Conservation (phyloP, 1,139 yeast genomes). For the Entelexis paramagnoliae region DNA sequence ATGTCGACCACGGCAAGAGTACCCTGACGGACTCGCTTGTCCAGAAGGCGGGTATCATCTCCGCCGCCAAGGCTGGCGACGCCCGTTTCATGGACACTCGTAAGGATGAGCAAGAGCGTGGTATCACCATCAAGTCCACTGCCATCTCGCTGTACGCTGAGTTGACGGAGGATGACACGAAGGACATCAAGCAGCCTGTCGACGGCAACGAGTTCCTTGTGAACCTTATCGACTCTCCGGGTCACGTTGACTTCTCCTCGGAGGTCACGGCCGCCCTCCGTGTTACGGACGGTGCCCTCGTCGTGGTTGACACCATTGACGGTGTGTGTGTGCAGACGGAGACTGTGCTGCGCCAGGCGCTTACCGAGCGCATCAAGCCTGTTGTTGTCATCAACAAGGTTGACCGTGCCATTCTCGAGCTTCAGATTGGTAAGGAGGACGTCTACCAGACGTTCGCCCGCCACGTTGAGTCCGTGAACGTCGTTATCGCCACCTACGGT, state of each 20-base stretch:
- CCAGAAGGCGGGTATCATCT: constrained; percentile 98
- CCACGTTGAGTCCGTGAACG: constrained; percentile 99
- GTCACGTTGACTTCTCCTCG: constrained; percentile 99
- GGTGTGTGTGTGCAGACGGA: constrained; percentile 99
- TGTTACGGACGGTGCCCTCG: constrained; percentile 99
- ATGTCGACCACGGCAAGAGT: constrained; percentile 99
- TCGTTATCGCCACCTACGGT: constrained; percentile 89
- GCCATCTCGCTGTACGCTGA: constrained; percentile 94
- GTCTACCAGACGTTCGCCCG: constrained; percentile 96
- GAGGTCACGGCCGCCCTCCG: constrained; percentile 99
- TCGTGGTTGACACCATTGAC: constrained; percentile 97
- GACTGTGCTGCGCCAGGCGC: constrained; percentile 98
- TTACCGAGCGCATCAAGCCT: constrained; percentile 99
- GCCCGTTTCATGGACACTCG: constrained; percentile 99
- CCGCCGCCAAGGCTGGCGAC: constrained; percentile 99
- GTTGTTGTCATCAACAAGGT: constrained; percentile 98
- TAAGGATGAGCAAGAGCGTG: constrained; percentile 99
- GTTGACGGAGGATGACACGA: constrained; percentile 80
- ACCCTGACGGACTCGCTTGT: constrained; percentile 98
- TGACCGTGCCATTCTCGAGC: constrained; percentile 98
- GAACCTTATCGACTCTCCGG: constrained; percentile 99
- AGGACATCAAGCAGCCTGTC: constrained; percentile 93
- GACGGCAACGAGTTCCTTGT: constrained; percentile 90
- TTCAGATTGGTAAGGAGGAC: constrained; percentile 98
- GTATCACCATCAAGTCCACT: constrained; percentile 98